Percentiles rank a stretch among this genome's conserved stretches.
These are phyloP conservation scores for Colletotrichum lentis DNA, from an alignment of 2,329 filamentous ascomycete genomes.

Conservation along the genomic window DNA sequence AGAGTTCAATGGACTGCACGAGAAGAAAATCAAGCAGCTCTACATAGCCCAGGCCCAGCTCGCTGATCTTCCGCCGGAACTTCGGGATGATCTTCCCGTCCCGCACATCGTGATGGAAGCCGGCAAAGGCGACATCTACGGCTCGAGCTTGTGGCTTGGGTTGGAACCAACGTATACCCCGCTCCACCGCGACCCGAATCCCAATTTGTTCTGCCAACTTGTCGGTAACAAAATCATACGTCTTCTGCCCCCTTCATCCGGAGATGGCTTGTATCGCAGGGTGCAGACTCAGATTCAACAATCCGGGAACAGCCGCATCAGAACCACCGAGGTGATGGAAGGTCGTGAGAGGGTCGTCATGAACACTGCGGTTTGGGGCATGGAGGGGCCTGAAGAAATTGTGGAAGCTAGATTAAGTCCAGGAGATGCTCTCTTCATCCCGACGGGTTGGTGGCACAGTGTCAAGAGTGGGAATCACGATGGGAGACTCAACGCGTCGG, in stretches of 20 bases:
- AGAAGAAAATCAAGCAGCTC: conserved; percentile 53
- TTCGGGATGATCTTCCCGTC: conserved; percentile 72
- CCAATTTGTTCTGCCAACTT: conserved; percentile 89
- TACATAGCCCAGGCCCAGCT: conserved; percentile 89
- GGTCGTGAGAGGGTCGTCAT: conserved; percentile 74
- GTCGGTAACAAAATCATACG: conserved; percentile 76
- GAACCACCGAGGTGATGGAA: conserved; percentile 91
- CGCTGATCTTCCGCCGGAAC: conserved; percentile 67
- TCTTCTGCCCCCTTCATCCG: conserved; percentile 71
- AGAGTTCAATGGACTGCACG: conserved; percentile 54
- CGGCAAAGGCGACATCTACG: conserved; percentile 86
- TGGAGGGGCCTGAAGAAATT: conserved; percentile 47
- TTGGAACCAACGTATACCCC: conserved; percentile 88
- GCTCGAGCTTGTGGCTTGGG: conserved; percentile 87
- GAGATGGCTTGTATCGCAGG: conserved; percentile 68
- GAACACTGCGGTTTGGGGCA: conserved; percentile 75
- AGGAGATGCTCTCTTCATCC: conserved; percentile 81
- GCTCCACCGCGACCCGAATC: conserved; percentile 91
- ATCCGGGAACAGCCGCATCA: conserved; percentile 60
- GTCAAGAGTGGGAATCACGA: conserved; percentile 49
- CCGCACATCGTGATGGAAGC: conserved; percentile 69
- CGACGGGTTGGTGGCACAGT: conserved; percentile 63
- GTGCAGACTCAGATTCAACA: conserved; percentile 55
- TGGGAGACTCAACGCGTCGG: conserved; percentile 53
- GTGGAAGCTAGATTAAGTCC: conserved; percentile 65